Percentiles rank a stretch among this genome's conserved stretches.
These are phyloP conservation scores for Endoconidiophora polonica DNA, from an alignment of 2,329 filamentous ascomycete species.

Conservation along the genomic window DNA sequence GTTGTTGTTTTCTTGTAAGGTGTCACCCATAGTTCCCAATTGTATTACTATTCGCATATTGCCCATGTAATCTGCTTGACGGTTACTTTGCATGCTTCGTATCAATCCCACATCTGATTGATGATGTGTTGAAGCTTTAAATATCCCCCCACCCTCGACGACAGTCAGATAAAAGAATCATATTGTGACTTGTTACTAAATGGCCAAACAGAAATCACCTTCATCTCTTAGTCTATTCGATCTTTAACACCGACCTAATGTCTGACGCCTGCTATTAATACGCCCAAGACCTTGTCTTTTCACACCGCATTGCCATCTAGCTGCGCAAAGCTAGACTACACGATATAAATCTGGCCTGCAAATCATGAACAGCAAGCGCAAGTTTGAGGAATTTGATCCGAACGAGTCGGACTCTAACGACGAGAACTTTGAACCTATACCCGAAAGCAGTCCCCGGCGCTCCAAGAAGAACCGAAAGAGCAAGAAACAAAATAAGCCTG, in stretches of 20 bases:
- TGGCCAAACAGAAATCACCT: background rate
- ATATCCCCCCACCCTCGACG: no score
- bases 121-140: no score
- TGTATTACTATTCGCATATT: background rate
- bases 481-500: constrained; percentile 21
- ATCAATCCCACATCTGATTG: no score
- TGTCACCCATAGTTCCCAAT: background rate
- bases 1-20: background rate
- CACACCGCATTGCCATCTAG: constrained; percentile 7
- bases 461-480: constrained; percentile 21
- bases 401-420: constrained; percentile 51
- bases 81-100: no score
- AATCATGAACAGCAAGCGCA: constrained; percentile 36
- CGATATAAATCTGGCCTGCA: constrained; percentile 13
- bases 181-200: no score
- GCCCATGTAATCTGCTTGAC: background rate
- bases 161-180: background rate
- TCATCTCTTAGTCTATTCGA: background rate
- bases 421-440: constrained; percentile 44
- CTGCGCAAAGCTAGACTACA: constrained; percentile 11
- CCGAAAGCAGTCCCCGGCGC: constrained; percentile 27
- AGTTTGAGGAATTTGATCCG: constrained; percentile 43
- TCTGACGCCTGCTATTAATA: constrained; percentile 1
- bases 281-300: constrained; percentile 1
- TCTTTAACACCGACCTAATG: constrained; percentile 5